Evolutionary conservation across 371 early-diverging fungal species (phyloP).

Genomic region (Rhizopus sp.): DNA sequence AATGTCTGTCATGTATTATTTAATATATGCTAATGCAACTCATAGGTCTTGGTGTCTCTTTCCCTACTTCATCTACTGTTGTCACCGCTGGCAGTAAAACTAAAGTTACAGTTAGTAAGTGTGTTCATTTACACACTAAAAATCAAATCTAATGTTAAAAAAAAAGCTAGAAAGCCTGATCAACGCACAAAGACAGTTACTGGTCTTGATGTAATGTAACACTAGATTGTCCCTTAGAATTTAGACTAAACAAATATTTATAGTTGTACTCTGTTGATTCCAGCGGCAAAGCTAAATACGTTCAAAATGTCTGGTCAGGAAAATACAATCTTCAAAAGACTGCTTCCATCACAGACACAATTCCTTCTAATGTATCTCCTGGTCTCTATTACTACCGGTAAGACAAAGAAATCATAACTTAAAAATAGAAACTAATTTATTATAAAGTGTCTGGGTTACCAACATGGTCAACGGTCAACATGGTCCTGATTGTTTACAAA

Average conservation of each 20-base stretch:
- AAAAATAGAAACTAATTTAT: slow-evolving; percentile 1
- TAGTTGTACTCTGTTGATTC: slow-evolving; percentile 42
- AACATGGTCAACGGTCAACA: slow-evolving; percentile 44
- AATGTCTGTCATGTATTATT: not conserved
- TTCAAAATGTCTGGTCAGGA: slow-evolving; percentile 49
- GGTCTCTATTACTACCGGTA: slow-evolving; percentile 58
- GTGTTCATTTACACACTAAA: no score
- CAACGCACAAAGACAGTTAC: slow-evolving; percentile 39
- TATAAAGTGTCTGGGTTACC: slow-evolving; percentile 45
- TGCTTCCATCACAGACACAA: slow-evolving; percentile 34
- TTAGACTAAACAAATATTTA: slow-evolving; percentile 6
- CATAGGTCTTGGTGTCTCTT: slow-evolving; percentile 28
- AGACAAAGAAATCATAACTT: not conserved
- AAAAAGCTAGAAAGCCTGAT: slow-evolving; percentile 31
- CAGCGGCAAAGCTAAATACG: slow-evolving; percentile 40
- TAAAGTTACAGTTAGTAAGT: slow-evolving; percentile 37
- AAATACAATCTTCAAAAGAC: slow-evolving; percentile 32
- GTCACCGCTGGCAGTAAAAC: slow-evolving; percentile 34
- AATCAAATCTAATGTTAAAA: not conserved
- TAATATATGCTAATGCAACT: not conserved
- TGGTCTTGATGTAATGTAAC: slow-evolving; percentile 47
- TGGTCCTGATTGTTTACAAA: slow-evolving; percentile 52
- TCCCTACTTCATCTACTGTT: slow-evolving; percentile 25
- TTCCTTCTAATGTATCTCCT: slow-evolving; percentile 32
- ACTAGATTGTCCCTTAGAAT: not conserved